Percentiles rank a stretch among this genome's conserved stretches.
Conservation (phyloP, 768 basidiomycete genomes). For the Rickenella mellea region DNA sequence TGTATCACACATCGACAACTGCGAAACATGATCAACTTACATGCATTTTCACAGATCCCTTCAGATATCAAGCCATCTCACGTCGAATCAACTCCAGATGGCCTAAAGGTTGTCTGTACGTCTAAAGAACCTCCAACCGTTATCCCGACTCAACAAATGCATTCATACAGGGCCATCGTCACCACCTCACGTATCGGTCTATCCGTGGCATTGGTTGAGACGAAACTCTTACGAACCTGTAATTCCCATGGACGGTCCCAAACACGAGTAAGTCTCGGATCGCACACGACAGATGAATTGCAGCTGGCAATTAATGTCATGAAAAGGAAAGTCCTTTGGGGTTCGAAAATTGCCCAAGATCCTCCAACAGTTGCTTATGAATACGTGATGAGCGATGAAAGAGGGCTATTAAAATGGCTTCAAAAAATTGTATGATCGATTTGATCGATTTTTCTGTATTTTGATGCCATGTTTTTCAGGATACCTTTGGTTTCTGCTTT, state of each 20-base stretch:
- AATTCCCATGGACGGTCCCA: conserved; percentile 13
- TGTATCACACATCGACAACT: not conserved
- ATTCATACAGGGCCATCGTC: conserved; percentile 41
- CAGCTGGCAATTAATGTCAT: not conserved
- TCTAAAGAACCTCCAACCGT: conserved; percentile 5
- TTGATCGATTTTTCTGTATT: conserved; percentile 2
- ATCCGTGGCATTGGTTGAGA: conserved; percentile 82
- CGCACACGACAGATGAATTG: not conserved
- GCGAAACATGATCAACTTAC: conserved; percentile 1
- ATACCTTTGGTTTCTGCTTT: conserved; percentile 84
- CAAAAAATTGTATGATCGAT: conserved; percentile 57
- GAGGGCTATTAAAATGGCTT: conserved; percentile 74
- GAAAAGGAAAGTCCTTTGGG: conserved; percentile 70
- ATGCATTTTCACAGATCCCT: conserved; percentile 50
- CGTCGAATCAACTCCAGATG: conserved; percentile 46
- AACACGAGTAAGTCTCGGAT: conserved; percentile 33
- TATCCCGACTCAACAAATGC: not conserved
- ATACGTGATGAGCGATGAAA: conserved; percentile 62
- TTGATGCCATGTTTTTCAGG: conserved; percentile 34
- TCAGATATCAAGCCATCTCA: conserved; percentile 54
- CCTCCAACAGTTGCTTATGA: conserved; percentile 70
- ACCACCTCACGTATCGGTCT: conserved; percentile 65
- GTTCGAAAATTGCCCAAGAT: conserved; percentile 58
- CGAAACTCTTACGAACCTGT: conserved; percentile 75
- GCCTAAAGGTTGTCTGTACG: conserved; percentile 71